Percentiles rank a stretch among this genome's conserved stretches.
phyloP scores from a whole-genome alignment of 73 alveolate genomes.

The Paramecium primaurelia region DNA sequence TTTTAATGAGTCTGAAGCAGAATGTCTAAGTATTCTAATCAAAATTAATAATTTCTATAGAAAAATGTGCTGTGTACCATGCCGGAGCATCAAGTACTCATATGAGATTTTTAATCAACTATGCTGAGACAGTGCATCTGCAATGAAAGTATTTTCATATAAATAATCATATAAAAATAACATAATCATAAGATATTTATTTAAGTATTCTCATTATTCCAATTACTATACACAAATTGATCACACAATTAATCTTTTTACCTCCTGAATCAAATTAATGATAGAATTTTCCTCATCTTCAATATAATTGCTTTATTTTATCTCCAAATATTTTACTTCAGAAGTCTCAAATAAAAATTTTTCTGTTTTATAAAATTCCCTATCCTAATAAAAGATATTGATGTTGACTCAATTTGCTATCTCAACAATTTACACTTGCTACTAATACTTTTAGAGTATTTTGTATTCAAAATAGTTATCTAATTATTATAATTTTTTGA shows the following conservation, averaged over 20 bases:
- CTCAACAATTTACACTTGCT: background rate
- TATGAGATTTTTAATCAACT: background rate
- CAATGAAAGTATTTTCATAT: background rate
- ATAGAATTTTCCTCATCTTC: background rate
- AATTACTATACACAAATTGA: background rate
- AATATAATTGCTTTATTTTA: background rate
- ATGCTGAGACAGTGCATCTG: conserved; percentile 28
- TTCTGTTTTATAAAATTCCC: background rate
- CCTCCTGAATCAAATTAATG: background rate
- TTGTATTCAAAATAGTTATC: background rate
- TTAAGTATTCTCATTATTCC: background rate
- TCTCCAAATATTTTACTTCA: background rate
- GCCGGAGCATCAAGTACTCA: conserved; percentile 40
- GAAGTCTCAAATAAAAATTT: background rate
- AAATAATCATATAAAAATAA: background rate
- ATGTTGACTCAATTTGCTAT: background rate
- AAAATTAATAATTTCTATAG: background rate
- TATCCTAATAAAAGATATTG: background rate
- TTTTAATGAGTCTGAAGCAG: conserved; percentile 7
- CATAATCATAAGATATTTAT: background rate
- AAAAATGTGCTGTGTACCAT: conserved; percentile 38
- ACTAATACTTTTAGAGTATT: background rate
- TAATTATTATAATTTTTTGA: background rate
- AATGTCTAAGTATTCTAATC: background rate
- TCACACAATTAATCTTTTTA: background rate